Conservation (phyloP, 2,329 filamentous ascomycete species). For the Fusarium succisae region DNA sequence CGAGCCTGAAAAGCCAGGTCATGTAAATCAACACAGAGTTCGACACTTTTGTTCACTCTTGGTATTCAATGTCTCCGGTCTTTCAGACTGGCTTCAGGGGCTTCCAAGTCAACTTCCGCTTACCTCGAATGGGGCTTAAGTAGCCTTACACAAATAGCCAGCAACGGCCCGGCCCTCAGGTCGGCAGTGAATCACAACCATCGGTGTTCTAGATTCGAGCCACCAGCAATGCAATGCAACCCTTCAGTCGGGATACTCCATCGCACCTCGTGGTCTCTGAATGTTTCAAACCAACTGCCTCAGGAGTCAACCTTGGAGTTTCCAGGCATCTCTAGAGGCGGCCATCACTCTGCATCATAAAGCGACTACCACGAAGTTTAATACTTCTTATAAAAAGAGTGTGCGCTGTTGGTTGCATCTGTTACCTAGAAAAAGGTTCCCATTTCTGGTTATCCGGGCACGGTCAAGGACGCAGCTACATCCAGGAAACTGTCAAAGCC, state of each 20-base stretch:
- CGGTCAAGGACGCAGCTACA: not conserved
- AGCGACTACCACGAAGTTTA: not conserved
- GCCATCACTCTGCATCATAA: not conserved
- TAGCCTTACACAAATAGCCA: constrained; percentile 12
- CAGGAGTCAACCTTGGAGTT: not conserved
- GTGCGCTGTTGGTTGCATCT: not conserved
- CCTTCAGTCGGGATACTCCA: constrained; percentile 30
- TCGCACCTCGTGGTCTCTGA: constrained; percentile 24
- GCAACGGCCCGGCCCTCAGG: constrained; percentile 33
- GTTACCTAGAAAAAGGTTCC: not conserved
- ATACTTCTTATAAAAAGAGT: not conserved
- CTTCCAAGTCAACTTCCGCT: too few species aligned
- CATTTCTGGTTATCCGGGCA: not conserved
- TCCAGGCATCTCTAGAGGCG: not conserved
- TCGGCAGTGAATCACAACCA: constrained; percentile 29
- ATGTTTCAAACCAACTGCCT: constrained; percentile 11
- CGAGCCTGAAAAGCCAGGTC: too few species aligned
- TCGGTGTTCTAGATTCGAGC: constrained; percentile 30
- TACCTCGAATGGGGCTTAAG: constrained; percentile 25
- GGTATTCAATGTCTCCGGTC: too few species aligned
- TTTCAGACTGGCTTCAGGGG: too few species aligned
- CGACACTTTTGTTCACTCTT: too few species aligned
- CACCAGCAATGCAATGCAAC: constrained; percentile 27
- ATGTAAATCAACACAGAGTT: too few species aligned
- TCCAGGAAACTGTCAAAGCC: not conserved